Evolutionary conservation across 108 stramenopile genomes (phyloP).

Genomic region (Skeletonema menzelii): DNA sequence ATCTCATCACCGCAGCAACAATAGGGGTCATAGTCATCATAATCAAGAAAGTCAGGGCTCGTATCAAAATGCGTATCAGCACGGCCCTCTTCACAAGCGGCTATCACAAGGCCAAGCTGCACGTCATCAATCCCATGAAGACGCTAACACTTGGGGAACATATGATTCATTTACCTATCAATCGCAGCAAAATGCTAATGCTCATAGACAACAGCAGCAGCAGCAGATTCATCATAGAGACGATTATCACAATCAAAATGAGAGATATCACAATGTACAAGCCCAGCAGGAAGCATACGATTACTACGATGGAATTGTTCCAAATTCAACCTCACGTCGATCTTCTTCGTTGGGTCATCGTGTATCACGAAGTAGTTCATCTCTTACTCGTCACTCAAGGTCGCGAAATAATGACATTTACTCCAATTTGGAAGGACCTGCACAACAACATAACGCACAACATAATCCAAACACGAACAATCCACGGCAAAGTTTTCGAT

Average conservation of each 20-base stretch:
- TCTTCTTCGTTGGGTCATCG: not conserved
- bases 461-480: not conserved
- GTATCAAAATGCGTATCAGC: not conserved
- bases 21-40: slow-evolving; percentile 2
- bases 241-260: not conserved
- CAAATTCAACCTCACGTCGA: not conserved
- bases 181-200: not conserved
- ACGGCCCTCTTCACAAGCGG: not conserved
- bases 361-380: not conserved
- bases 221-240: not conserved
- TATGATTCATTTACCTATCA: not conserved
- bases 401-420: not conserved
- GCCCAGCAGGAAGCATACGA: not conserved
- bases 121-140: not conserved
- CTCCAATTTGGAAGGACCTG: not conserved
- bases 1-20: slow-evolving; percentile 1
- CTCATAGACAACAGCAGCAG: not conserved
- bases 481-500: not conserved
- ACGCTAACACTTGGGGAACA: not conserved
- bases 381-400: not conserved
- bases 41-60: not conserved
- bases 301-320: not conserved
- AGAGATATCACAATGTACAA: not conserved
- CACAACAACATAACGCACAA: no score
- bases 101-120: not conserved